phyloP scores from a whole-genome alignment of 2,329 filamentous ascomycete genomes.

The Fusarium sp. region DNA sequence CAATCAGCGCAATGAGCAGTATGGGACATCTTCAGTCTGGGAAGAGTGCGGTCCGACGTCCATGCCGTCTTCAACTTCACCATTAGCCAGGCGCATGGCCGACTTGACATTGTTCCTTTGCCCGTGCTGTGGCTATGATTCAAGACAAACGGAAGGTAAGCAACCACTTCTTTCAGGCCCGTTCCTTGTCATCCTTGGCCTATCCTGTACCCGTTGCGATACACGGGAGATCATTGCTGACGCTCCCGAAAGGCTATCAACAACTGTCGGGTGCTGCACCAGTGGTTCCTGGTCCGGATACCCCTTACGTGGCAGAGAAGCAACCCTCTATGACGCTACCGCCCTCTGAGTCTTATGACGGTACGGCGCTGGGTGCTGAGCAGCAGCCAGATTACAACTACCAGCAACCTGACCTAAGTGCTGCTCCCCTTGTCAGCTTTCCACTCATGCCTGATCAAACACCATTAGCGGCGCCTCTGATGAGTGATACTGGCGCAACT shows the following conservation, averaged over 20 bases:
- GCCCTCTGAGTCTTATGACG: slow-evolving; percentile 34
- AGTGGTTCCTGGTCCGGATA: slow-evolving; percentile 46
- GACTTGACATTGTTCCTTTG: slow-evolving; percentile 47
- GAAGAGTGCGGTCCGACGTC: slow-evolving; percentile 34
- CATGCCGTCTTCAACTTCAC: slow-evolving; percentile 41
- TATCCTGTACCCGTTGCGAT: neutral
- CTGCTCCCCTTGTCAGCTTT: slow-evolving; percentile 39
- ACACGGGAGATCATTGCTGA: slow-evolving; percentile 23
- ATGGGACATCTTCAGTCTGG: slow-evolving; percentile 40
- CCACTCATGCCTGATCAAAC: slow-evolving; percentile 36
- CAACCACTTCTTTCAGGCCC: neutral
- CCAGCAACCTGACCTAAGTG: slow-evolving; percentile 33
- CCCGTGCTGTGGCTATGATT: slow-evolving; percentile 48
- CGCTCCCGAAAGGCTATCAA: slow-evolving; percentile 49
- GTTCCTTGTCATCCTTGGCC: too few relatives aligned
- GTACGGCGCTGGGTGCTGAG: slow-evolving; percentile 22
- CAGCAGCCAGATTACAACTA: slow-evolving; percentile 31
- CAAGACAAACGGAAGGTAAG: slow-evolving; percentile 49
- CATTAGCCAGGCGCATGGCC: slow-evolving; percentile 47
- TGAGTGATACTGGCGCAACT: slow-evolving; percentile 20
- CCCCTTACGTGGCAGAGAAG: slow-evolving; percentile 50
- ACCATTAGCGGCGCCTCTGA: slow-evolving; percentile 28
- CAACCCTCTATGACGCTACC: slow-evolving; percentile 40
- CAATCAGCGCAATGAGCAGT: slow-evolving; percentile 40
- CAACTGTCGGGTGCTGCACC: slow-evolving; percentile 43